Conservation (phyloP, 352 stramenopile species). For the Globisporangium cystogenes region DNA sequence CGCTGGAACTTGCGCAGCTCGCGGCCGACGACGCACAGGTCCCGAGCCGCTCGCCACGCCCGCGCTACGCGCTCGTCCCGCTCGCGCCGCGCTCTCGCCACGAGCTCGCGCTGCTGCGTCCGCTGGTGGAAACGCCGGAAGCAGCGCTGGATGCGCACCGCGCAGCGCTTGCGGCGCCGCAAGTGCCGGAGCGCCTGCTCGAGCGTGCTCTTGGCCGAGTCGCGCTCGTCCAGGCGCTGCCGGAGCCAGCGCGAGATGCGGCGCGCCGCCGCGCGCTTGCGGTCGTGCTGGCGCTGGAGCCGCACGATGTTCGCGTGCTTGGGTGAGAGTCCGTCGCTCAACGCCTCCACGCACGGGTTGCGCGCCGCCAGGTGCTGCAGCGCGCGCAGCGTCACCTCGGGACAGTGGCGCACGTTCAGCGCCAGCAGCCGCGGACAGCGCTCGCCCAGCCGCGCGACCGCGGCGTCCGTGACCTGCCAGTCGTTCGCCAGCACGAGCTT, state of each 20-base stretch:
- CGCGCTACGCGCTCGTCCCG: constrained; percentile 18
- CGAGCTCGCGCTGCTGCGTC: constrained; percentile 16
- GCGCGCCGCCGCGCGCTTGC: constrained; percentile 21
- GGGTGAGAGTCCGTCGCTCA: constrained; percentile 34
- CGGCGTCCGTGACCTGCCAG: constrained; percentile 62
- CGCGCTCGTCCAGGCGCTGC: constrained; percentile 18
- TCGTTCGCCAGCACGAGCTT: constrained; percentile 59
- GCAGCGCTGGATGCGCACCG: constrained; percentile 43
- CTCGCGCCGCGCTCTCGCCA: constrained; percentile 19
- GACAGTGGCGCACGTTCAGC: constrained; percentile 57
- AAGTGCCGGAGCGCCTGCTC: constrained; percentile 41
- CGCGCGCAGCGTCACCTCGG: constrained; percentile 42
- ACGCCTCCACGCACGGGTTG: constrained; percentile 33
- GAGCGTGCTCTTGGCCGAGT: constrained; percentile 33
- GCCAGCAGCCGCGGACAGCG: constrained; percentile 25
- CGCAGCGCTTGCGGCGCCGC: constrained; percentile 30
- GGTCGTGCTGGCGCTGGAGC: constrained; percentile 1
- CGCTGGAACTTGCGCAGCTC: constrained; percentile 27
- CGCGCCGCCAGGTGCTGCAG: constrained; percentile 29
- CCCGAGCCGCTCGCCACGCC: constrained; percentile 23
- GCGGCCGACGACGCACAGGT: constrained; percentile 24
- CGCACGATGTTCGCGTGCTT: constrained; percentile 29
- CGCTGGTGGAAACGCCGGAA: constrained; percentile 28
- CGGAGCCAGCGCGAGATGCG: constrained; percentile 46
- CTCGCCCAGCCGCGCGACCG: constrained; percentile 18